Base-by-base conservation (phyloP, 1,284 basidiomycete genomes). In the Trametes pubescens region DNA sequence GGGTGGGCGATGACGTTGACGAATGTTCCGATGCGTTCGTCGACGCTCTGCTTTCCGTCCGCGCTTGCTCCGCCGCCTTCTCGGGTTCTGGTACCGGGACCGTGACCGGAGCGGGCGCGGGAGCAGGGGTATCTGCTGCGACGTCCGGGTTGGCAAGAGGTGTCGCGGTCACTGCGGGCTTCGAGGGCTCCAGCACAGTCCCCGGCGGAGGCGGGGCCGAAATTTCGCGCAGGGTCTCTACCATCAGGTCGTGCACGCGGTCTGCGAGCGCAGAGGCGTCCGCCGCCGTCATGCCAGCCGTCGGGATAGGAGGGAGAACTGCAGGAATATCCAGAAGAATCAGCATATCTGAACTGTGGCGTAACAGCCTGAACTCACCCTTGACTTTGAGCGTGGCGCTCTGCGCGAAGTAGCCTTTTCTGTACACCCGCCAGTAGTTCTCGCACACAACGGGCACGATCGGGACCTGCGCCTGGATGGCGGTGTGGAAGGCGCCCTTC, bases 401-500 rank as follows among this genome's bases (percentile, higher is more conserved):
- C 46, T 92, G 90, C 32, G 49, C 49, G 71, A 99, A 95, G 16
- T 92, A 81, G 52, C 89, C 90, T 70, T 88, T 84, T 65, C 87
- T 88, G 78, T 97, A 98, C 62, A 97, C 72, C 64, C 87, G 81
- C 86, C 93, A 92, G 76, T 98, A 98, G 78, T 99, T 99, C 79
- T 99, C 96, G 69, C 91, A 91, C 0, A 99, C 91, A 58, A 99
- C 87, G 10, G 97, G 96, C 18, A 95, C 86, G 70, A 99, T 90
- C 7, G 96, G 95, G 49, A 97, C 84, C 24, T 90, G 90, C 8
- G 91, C 90, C 78, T 98, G 91, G 16, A 99, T 84, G 14, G 98
- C 97, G 40, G 99, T 85, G 75, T 99, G 95, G 84, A 99, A 99
- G 0, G 96, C 96, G 44, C 98, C 98, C 79, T 98, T 99, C 82